Conservation (phyloP, 345 rosid species). For the Lagerstroemia speciosa region DNA sequence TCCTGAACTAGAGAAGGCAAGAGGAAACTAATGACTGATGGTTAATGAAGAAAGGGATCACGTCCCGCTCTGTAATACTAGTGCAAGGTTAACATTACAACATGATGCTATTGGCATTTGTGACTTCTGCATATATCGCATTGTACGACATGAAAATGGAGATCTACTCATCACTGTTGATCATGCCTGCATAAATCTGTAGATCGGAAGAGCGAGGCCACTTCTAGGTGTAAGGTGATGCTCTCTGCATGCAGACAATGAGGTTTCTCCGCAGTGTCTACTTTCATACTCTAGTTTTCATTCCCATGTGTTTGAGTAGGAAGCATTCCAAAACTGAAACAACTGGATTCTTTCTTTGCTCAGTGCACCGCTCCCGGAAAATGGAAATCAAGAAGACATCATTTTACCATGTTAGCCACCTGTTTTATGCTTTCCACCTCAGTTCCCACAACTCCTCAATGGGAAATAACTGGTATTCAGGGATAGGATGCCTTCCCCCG, state of each 20-base stretch:
- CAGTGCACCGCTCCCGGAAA: no score
- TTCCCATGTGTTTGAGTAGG: no score
- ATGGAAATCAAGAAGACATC: no score
- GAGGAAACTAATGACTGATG: slow-evolving; percentile 23
- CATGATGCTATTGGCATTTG: not conserved
- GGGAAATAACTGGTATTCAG: slow-evolving; percentile 46
- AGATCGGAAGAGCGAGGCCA: not conserved
- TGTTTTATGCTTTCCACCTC: no score
- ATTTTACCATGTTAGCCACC: no score
- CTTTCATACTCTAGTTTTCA: no score
- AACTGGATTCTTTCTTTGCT: no score
- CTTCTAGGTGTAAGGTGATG: not conserved
- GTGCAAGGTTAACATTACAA: not conserved
- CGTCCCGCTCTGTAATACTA: not conserved
- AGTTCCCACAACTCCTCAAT: no score
- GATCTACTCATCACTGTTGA: not conserved
- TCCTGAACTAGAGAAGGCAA: slow-evolving; percentile 93
- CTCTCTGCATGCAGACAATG: no score
- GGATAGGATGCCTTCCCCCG: slow-evolving; percentile 64
- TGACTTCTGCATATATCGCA: not conserved
- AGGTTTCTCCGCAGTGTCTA: no score
- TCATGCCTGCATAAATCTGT: not conserved
- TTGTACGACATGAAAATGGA: not conserved
- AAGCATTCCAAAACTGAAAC: no score
- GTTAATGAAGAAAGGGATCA: not conserved